Evolutionary conservation across 2,329 filamentous ascomycete species (phyloP), one percentile per base, ranked within the genome.

Genomic region (Fusarium mexicanum): DNA sequence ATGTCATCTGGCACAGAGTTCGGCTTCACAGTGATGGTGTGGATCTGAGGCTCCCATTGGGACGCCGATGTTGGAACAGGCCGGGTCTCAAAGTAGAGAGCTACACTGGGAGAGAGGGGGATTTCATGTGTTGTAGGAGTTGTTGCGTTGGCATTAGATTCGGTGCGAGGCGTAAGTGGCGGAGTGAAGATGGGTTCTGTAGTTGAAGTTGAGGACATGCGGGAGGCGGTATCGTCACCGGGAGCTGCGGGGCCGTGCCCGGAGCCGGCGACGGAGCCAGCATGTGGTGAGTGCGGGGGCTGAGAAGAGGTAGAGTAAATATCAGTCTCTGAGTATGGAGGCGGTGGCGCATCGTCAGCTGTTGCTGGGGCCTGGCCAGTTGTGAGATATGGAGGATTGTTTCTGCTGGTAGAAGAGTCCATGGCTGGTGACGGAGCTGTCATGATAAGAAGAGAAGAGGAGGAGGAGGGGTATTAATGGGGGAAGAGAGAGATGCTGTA

Each of bases 281-380:
- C 75, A 58, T 17, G 77, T 18, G 62, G 71, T 37, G 61, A 74
- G 59, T 73, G 74, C 75, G 78, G 79, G 59, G 72, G 76, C 64
- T 62, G 68, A 63, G 74, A 76, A 37, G 82, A 82, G 8, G 86
- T 82, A 20, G 87, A 89, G 80, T 86, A 88, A 43, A 88, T 85
- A 77, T 90, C 88, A 22, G 87, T 89, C 79, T 89, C 88, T 44
- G 86, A 86, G 75, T 91, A 91, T 11, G 89, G 89, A 9, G 88
- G 88, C 26, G 88, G 87, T 26, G 88, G 87, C 13, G 80, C 77
- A 67, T 87, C 83, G 63, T 84, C 80, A 17, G 40, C 40, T 20
- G 24, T 35, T 37, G 40, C 20, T 46, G 40, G 26, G 33, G 40
- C 33, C 22, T 55, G 68, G 22, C 64, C 70, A 62, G 75, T 62